These are phyloP conservation scores for Pythium coloratum DNA, from an alignment of 352 stramenopile genomes.

Conservation along the genomic window DNA sequence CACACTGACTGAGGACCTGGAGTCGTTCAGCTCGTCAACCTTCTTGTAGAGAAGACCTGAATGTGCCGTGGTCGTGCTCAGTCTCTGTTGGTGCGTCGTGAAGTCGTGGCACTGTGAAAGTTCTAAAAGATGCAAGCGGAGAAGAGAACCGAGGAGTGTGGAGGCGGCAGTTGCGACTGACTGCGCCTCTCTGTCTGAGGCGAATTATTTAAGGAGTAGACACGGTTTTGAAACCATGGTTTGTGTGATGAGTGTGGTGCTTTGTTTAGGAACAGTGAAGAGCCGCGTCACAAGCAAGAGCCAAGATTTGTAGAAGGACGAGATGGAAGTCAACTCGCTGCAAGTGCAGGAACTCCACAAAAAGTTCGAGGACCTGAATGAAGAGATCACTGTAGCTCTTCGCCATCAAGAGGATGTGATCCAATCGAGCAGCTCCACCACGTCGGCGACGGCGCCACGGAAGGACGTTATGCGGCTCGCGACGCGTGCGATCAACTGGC, in stretches of 20 bases:
- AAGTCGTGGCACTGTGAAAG: slow-evolving; percentile 13
- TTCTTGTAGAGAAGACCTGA: slow-evolving; percentile 58
- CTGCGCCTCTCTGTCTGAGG: neutral
- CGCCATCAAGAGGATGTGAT: slow-evolving; percentile 54
- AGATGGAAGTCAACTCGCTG: slow-evolving; percentile 44
- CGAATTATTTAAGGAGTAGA: slow-evolving; percentile 38
- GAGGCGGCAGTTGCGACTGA: neutral
- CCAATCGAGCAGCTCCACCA: slow-evolving; percentile 20
- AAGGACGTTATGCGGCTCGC: slow-evolving; percentile 51
- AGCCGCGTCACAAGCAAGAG: neutral
- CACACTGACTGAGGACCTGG: slow-evolving; percentile 75
- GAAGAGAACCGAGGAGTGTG: slow-evolving; percentile 1
- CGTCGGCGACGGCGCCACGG: slow-evolving; percentile 24
- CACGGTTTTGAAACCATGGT: slow-evolving; percentile 29
- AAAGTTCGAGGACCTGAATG: slow-evolving; percentile 74
- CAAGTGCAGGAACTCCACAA: slow-evolving; percentile 69
- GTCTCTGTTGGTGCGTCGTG: slow-evolving; percentile 8
- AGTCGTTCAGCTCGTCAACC: slow-evolving; percentile 86
- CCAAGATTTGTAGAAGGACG: neutral
- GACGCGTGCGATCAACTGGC: slow-evolving; percentile 65
- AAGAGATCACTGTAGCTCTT: slow-evolving; percentile 59
- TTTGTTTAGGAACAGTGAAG: slow-evolving; percentile 1
- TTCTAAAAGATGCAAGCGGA: slow-evolving; percentile 12
- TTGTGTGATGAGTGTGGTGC: slow-evolving; percentile 5
- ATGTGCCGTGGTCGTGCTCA: slow-evolving; percentile 9